These are phyloP conservation scores for Saccharomyces pastorianus DNA, from an alignment of 1,139 yeast genomes.

Conservation along the genomic window DNA sequence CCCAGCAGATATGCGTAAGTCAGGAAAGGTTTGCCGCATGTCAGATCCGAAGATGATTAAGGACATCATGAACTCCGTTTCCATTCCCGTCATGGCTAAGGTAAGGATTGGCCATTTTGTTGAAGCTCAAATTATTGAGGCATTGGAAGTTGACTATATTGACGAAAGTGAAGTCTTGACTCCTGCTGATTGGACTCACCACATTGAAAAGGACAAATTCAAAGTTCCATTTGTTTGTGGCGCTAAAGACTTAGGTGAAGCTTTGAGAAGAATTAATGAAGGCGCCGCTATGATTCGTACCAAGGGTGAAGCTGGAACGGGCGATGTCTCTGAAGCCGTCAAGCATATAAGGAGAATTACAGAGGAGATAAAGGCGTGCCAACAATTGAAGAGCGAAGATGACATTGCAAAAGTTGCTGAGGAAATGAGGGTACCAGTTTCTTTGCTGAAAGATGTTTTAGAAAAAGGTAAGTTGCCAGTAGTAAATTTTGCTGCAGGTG, in stretches of 20 bases:
- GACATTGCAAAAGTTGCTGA: constrained; percentile 47
- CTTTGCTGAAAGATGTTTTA: constrained; percentile 44
- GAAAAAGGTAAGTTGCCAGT: constrained; percentile 66
- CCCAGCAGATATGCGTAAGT: constrained; percentile 80
- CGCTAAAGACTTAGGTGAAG: constrained; percentile 77
- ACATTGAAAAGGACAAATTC: constrained; percentile 54
- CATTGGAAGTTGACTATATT: constrained; percentile 68
- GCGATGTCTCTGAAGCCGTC: constrained; percentile 83
- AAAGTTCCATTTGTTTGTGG: constrained; percentile 83
- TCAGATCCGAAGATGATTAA: constrained; percentile 77
- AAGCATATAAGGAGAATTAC: constrained; percentile 59
- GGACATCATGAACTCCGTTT: constrained; percentile 59
- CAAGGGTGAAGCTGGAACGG: constrained; percentile 88
- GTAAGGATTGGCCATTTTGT: constrained; percentile 80
- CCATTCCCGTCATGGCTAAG: constrained; percentile 82
- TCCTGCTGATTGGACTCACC: constrained; percentile 66
- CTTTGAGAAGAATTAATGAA: constrained; percentile 69
- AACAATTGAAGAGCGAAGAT: constrained; percentile 39
- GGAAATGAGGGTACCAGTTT: constrained; percentile 53
- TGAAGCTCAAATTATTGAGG: constrained; percentile 74
- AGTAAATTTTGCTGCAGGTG: constrained; percentile 87
- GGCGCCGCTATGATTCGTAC: constrained; percentile 89
- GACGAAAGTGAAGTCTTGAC: constrained; percentile 83
- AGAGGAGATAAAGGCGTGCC: constrained; percentile 38
- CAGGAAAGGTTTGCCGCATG: constrained; percentile 84